Percentiles rank a stretch among this genome's conserved stretches.
Evolutionary conservation across 2,329 filamentous ascomycete species (phyloP).

Genomic region (Lachnum nothofagi): DNA sequence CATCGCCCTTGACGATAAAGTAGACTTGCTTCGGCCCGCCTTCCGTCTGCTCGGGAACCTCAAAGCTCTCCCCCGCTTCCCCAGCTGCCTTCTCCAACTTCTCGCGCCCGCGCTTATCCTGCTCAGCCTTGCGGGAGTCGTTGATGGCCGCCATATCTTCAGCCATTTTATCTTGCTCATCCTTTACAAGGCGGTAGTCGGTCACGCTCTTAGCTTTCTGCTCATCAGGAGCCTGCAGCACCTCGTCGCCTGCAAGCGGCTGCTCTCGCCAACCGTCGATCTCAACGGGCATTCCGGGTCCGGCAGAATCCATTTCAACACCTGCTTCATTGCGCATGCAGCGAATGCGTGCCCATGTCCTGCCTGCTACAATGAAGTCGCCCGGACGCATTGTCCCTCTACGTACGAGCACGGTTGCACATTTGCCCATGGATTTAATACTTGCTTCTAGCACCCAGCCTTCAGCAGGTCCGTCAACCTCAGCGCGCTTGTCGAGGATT

Average conservation of each 20-base stretch:
- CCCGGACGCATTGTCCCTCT: conserved; percentile 78
- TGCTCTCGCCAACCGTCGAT: conserved; percentile 91
- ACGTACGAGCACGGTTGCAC: conserved; percentile 83
- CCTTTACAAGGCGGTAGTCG: conserved; percentile 67
- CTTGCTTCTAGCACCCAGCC: conserved; percentile 92
- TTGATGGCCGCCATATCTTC: conserved; percentile 74
- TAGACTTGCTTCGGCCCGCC: conserved; percentile 55
- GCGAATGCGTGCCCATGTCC: conserved; percentile 82
- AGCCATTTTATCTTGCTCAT: conserved; percentile 60
- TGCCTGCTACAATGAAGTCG: conserved; percentile 80
- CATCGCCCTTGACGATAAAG: conserved; percentile 88
- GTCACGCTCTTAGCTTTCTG: conserved; percentile 72
- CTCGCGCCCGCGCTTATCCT: conserved; percentile 59
- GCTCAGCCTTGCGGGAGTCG: conserved; percentile 50
- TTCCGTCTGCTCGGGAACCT: conserved; percentile 31
- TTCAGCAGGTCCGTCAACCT: conserved; percentile 70
- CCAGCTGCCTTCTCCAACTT: conserved; percentile 45
- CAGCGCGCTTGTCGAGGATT: conserved; percentile 82
- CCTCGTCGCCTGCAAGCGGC: conserved; percentile 78
- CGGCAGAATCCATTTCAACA: conserved; percentile 62
- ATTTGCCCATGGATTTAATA: conserved; percentile 76
- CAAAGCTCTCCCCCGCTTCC: conserved; percentile 22
- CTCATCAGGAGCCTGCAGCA: conserved; percentile 77
- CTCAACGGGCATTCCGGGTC: conserved; percentile 85
- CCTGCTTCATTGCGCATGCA: conserved; percentile 82